Percentiles rank a stretch among this genome's conserved stretches.
phyloP scores from a whole-genome alignment of 2,329 filamentous ascomycete species.

The Cordyceps cicadae region DNA sequence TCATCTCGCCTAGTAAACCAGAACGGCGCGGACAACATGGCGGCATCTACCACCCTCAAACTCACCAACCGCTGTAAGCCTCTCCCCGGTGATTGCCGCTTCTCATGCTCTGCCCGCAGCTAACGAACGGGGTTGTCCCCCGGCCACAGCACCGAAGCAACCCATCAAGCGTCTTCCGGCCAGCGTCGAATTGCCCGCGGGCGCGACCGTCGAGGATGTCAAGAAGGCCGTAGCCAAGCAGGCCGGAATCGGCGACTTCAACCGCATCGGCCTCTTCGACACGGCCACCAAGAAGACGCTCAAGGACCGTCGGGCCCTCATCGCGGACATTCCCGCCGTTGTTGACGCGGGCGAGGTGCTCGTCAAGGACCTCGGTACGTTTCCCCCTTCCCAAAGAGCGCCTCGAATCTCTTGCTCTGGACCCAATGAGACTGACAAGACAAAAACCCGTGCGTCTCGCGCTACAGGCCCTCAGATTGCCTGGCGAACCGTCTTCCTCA shows the following conservation, averaged over 20 bases:
- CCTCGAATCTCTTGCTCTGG: not conserved
- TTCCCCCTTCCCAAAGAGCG: not conserved
- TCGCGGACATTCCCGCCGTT: conserved; percentile 42
- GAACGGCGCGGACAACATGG: conserved; percentile 18
- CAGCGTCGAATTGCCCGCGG: conserved; percentile 38
- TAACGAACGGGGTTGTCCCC: not conserved
- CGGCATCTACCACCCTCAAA: conserved; percentile 30
- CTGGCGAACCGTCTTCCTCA: conserved; percentile 89
- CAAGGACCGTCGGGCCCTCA: conserved; percentile 50
- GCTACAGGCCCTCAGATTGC: conserved; percentile 70
- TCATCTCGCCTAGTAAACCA: not conserved
- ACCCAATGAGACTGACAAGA: not conserved
- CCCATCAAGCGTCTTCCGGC: conserved; percentile 47
- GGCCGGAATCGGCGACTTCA: conserved; percentile 45
- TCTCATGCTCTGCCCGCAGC: not conserved
- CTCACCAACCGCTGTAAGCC: conserved; percentile 34
- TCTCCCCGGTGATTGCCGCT: not conserved
- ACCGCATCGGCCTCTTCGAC: conserved; percentile 56
- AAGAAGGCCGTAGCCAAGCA: conserved; percentile 47
- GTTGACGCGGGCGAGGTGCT: conserved; percentile 52
- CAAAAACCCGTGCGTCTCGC: not conserved
- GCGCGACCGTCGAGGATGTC: conserved; percentile 52
- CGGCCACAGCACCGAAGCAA: conserved; percentile 34
- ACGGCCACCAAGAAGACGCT: conserved; percentile 53
- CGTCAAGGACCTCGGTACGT: conserved; percentile 86